Base-by-base conservation (phyloP, 2,329 filamentous ascomycete genomes). In the Botrytis hyacinthi region DNA sequence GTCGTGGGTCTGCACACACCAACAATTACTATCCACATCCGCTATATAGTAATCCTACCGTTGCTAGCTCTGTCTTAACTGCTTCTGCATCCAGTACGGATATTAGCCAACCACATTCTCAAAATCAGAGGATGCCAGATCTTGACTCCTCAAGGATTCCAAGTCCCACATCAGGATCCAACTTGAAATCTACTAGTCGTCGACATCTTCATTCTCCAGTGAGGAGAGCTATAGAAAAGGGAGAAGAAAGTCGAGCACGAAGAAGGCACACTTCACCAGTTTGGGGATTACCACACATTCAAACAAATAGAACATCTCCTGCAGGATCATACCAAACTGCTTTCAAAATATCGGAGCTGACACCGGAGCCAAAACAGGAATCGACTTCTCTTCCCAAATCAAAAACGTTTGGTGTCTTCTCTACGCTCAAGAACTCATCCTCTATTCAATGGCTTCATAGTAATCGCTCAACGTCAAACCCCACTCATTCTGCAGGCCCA, bases 381-480 rank as follows among this genome's bases (percentile, higher is more conserved):
- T 73, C 71, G 29, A 46, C 65, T 70, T 46, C n/a, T 68, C 54
- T 74, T 62, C 83, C 85, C 12, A 86, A 82, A 73, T 86, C 85
- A 9, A 81, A 82, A 40, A 86, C 86, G 1, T 80, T 86, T 76
- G 83, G 77, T 37, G 83, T 85, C 1, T 77, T 87, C 18, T 84
- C 84, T 10, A 85, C 83, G 18, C 75, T 87, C 54, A 85, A 84
- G 9, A 81, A 82, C 4, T 84, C 85, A 0, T 81, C 86, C 2
- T 86, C 85, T 0, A 75, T 73, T 54, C 54, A 70, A 16, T 74
- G 70, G 40, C 70, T 76, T 10, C 71, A 62, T 16, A 63, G 32
- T 48, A 71, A 54, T 57, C 74, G 74, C 59, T 48, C 75, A 62
- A 73, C 71, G 16, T 76, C 75, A 7, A 73, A 65, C 40, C 48